phyloP scores from a whole-genome alignment of 164 flowering plant species.

The Macadamia integrifolia region DNA sequence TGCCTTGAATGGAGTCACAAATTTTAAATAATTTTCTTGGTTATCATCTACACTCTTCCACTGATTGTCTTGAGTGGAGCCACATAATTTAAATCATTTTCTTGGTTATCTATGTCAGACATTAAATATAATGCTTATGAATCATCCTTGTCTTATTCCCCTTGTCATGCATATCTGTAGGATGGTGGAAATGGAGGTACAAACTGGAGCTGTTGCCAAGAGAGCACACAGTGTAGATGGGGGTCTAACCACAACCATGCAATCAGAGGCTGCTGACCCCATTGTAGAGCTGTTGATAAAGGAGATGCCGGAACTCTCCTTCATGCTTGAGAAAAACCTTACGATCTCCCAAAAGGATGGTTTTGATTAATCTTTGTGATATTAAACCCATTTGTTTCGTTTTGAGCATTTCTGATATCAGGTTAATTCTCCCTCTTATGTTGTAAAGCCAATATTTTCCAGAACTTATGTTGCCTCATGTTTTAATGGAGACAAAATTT shows the following conservation, averaged over 20 bases:
- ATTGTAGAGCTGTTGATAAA: constrained; percentile 18
- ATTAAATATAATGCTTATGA: neutral
- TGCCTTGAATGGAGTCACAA: no score
- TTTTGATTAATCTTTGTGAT: constrained; percentile 9
- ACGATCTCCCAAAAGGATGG: constrained; percentile 19
- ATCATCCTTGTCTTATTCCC: neutral
- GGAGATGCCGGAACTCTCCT: constrained; percentile 28
- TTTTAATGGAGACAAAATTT: no score
- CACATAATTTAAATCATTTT: neutral
- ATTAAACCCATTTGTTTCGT: neutral
- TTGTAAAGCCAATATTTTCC: no score
- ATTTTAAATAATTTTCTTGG: neutral
- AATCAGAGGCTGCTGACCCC: constrained; percentile 10
- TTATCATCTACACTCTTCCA: neutral
- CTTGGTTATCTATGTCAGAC: no score
- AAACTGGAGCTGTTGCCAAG: constrained; percentile 2
- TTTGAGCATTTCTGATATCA: constrained; percentile 1
- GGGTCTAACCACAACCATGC: neutral
- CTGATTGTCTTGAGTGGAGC: no score
- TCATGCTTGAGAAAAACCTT: constrained; percentile 23
- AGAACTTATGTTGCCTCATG: no score
- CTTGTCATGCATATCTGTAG: constrained; percentile 2
- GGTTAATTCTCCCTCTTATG: no score
- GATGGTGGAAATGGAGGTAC: constrained; percentile 4
- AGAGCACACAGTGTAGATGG: neutral